Evolutionary conservation across 345 rosid species (phyloP).

Genomic region (Sapria himalayana): DNA sequence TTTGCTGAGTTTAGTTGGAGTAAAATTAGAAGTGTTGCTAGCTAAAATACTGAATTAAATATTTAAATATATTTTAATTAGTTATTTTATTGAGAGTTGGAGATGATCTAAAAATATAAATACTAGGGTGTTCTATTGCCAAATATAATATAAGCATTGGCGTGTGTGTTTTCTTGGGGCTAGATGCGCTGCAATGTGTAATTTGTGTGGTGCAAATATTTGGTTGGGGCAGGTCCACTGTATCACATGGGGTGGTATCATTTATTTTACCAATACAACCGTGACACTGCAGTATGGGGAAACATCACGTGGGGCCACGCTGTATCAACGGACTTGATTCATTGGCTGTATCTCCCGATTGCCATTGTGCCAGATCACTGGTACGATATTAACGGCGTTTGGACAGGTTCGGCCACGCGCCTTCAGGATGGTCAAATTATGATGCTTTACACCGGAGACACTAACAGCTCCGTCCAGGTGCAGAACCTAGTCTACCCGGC

Average conservation of each 20-base stretch:
- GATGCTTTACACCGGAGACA: slow-evolving; percentile 72
- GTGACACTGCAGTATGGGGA: slow-evolving; percentile 81
- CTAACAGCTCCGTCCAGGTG: slow-evolving; percentile 41
- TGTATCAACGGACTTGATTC: slow-evolving; percentile 65
- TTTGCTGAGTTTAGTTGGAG: too few species aligned
- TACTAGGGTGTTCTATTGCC: too few species aligned
- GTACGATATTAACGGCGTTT: slow-evolving; percentile 61
- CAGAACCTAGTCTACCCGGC: slow-evolving; percentile 79
- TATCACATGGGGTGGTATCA: slow-evolving; percentile 74
- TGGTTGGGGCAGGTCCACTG: slow-evolving; percentile 40
- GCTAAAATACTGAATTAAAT: too few species aligned
- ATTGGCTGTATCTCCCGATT: slow-evolving; percentile 72
- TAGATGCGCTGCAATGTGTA: too few species aligned
- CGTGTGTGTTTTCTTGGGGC: too few species aligned
- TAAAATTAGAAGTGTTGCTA: too few species aligned
- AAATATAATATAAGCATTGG: too few species aligned
- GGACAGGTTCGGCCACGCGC: slow-evolving; percentile 88
- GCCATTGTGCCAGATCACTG: slow-evolving; percentile 60
- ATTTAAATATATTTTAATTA: too few species aligned
- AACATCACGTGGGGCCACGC: slow-evolving; percentile 97
- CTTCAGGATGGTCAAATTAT: slow-evolving; percentile 42
- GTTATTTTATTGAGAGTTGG: too few species aligned
- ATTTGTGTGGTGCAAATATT: background rate
- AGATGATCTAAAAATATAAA: too few species aligned
- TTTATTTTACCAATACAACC: slow-evolving; percentile 85